phyloP scores from a whole-genome alignment of 805 yeast species.

The Candida nanaspora region DNA sequence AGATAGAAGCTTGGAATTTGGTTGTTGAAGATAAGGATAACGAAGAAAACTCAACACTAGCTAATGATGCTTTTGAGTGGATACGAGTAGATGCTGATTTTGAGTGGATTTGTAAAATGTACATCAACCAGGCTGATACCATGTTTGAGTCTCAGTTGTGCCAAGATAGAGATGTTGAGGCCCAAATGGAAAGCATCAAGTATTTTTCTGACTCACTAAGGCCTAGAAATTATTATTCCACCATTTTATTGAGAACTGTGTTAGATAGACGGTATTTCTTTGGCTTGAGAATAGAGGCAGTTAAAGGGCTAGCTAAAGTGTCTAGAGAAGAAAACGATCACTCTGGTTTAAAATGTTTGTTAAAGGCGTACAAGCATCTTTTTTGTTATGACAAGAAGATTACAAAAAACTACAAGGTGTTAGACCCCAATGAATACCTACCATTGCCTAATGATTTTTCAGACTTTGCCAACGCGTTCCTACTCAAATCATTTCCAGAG shows the following conservation, averaged over 20 bases:
- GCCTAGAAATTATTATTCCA: slow-evolving; percentile 61
- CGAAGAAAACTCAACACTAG: slow-evolving; percentile 56
- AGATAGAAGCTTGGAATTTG: slow-evolving; percentile 64
- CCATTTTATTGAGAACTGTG: slow-evolving; percentile 69
- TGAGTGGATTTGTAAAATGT: slow-evolving; percentile 87
- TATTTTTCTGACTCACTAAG: slow-evolving; percentile 58
- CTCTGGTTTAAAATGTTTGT: slow-evolving; percentile 66
- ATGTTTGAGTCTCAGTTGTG: slow-evolving; percentile 92
- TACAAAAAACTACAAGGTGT: slow-evolving; percentile 13
- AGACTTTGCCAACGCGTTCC: slow-evolving; percentile 58
- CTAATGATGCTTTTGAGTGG: slow-evolving; percentile 94
- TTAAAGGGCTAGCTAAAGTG: slow-evolving; percentile 62
- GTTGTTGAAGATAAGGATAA: slow-evolving; percentile 57
- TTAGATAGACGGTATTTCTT: slow-evolving; percentile 82
- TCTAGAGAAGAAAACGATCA: slow-evolving; percentile 56
- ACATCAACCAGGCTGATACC: slow-evolving; percentile 84
- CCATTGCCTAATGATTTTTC: slow-evolving; percentile 81
- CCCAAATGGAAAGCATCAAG: slow-evolving; percentile 78
- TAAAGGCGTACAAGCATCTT: slow-evolving; percentile 58
- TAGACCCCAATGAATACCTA: slow-evolving; percentile 34
- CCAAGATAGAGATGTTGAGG: slow-evolving; percentile 94
- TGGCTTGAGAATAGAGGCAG: slow-evolving; percentile 86
- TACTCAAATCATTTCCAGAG: slow-evolving; percentile 61
- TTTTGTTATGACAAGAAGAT: slow-evolving; percentile 58
- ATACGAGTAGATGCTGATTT: slow-evolving; percentile 94